A percentile compares a stretch with the other conserved stretches of the same genome.
Conservation (phyloP, 2,329 filamentous ascomycete genomes). For the Fusarium camptoceras region DNA sequence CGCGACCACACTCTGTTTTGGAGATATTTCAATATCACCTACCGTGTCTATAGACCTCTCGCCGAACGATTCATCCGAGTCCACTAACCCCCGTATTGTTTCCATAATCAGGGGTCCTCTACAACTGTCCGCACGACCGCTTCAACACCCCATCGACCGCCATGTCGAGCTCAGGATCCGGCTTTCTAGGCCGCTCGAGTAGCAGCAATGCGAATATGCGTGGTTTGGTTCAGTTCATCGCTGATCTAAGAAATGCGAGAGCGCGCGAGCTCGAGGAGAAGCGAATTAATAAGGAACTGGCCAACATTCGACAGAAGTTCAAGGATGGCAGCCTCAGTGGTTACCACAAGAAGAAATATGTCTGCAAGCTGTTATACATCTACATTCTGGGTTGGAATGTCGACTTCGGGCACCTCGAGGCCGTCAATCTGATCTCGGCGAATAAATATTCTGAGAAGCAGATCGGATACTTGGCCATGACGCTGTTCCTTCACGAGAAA, state of each 20-base stretch:
- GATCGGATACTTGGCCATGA: constrained; percentile 98
- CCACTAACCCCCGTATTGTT: constrained; percentile 21
- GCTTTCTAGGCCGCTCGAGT: constrained; percentile 74
- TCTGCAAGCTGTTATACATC: constrained; percentile 99
- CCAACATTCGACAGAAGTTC: constrained; percentile 98
- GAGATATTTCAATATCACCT: constrained; percentile 29
- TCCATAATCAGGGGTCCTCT: constrained; percentile 42
- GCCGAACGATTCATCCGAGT: constrained; percentile 22
- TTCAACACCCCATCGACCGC: constrained; percentile 39
- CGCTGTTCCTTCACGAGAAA: constrained; percentile 94
- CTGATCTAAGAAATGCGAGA: constrained; percentile 92
- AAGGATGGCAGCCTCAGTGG: constrained; percentile 94
- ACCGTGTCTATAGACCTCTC: constrained; percentile 13
- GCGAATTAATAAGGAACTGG: constrained; percentile 98
- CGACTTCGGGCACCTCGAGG: constrained; percentile 98
- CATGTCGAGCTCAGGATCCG: constrained; percentile 68
- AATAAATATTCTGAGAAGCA: constrained; percentile 99
- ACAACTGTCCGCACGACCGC: constrained; percentile 31
- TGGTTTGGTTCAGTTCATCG: constrained; percentile 97
- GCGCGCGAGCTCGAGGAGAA: constrained; percentile 98
- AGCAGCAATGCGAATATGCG: constrained; percentile 76
- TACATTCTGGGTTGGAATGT: constrained; percentile 99
- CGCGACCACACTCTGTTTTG: constrained; percentile 42
- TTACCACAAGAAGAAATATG: constrained; percentile 99
- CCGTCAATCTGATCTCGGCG: constrained; percentile 96